phyloP scores from a whole-genome alignment of 1,284 basidiomycete species.

The Pascua guehoae region DNA sequence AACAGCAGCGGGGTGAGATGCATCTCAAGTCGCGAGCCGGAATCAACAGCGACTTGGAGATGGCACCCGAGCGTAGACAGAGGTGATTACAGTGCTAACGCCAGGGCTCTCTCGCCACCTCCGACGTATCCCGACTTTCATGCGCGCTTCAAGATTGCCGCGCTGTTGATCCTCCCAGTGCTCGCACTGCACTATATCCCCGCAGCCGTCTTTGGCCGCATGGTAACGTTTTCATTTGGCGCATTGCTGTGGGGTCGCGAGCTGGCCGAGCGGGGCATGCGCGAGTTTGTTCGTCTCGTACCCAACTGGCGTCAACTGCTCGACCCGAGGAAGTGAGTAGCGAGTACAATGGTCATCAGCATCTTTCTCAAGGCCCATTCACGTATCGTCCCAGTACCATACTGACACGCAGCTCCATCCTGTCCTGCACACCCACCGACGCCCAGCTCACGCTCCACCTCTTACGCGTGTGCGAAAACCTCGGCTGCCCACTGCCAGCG shows the following conservation, averaged over 20 bases:
- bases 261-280: slow-evolving; percentile 48
- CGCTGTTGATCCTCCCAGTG: slow-evolving; percentile 42
- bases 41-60: too few species aligned
- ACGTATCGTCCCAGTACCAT: too few species aligned
- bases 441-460: slow-evolving; percentile 58
- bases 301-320: too few species aligned
- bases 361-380: too few species aligned
- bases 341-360: too few species aligned
- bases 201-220: slow-evolving; percentile 51
- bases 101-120: slow-evolving; percentile 48
- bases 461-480: slow-evolving; percentile 54
- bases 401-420: slow-evolving; percentile 45
- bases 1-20: too few species aligned
- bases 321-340: too few species aligned
- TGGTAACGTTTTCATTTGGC: slow-evolving; percentile 52
- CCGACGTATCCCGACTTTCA: slow-evolving; percentile 43
- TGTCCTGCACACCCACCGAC: slow-evolving; percentile 58
- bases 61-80: too few species aligned
- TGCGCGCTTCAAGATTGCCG: slow-evolving; percentile 49
- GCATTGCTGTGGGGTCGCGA: slow-evolving; percentile 58
- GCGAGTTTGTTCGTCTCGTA: slow-evolving; percentile 35
- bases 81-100: not conserved
- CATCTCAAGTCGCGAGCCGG: too few species aligned
- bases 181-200: slow-evolving; percentile 51
- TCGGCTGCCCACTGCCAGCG: slow-evolving; percentile 40